Percentiles rank a stretch among this genome's conserved stretches.
Evolutionary conservation across 148 eudicot genomes (phyloP).

Genomic region (Linanthus parryae): DNA sequence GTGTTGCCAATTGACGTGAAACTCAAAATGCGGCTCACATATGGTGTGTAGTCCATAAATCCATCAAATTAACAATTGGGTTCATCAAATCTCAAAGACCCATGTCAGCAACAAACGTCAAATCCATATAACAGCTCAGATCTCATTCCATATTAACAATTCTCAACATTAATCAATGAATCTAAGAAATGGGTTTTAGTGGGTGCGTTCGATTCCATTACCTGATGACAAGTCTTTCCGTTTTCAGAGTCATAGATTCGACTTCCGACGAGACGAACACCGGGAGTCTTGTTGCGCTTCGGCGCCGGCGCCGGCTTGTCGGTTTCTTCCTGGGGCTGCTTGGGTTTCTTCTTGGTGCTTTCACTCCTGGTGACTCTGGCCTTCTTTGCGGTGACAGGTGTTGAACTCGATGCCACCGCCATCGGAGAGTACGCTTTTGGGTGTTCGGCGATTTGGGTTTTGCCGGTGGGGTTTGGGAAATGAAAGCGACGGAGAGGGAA

Average conservation of each 20-base stretch:
- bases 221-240: constrained; percentile 89
- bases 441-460: too few species aligned
- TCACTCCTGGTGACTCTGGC: too few species aligned
- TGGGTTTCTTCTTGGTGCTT: too few species aligned
- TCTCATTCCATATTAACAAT: background rate
- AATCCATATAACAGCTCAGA: background rate
- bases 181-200: background rate
- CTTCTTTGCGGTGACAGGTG: too few species aligned
- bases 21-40: too few species aligned
- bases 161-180: background rate
- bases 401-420: too few species aligned
- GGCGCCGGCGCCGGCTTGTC: too few species aligned
- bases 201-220: constrained; percentile 11
- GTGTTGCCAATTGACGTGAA: too few species aligned
- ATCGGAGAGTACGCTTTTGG: too few species aligned
- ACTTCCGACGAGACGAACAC: constrained; percentile 36
- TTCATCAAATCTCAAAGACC: background rate
- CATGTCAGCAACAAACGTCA: background rate
- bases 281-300: constrained; percentile 36
- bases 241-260: constrained; percentile 49
- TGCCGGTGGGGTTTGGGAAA: too few species aligned
- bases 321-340: too few species aligned
- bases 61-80: background rate
- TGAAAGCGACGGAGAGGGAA: too few species aligned
- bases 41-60: background rate